These are phyloP conservation scores for Erysimum cheiri DNA, from an alignment of 441 rosid genomes.

Conservation along the genomic window DNA sequence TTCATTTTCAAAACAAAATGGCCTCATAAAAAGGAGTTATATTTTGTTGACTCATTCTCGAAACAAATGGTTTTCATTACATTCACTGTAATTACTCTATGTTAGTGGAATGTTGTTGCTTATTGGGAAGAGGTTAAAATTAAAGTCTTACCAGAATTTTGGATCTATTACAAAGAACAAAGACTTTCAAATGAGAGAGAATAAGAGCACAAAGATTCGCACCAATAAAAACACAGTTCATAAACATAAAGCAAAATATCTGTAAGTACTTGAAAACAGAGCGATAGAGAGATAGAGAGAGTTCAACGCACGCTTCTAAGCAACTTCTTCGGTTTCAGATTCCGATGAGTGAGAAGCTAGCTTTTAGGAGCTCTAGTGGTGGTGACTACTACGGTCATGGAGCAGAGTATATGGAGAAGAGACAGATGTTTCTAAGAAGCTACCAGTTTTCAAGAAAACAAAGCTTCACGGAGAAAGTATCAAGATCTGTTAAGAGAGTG, in stretches of 20 bases:
- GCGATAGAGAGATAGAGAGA: neutral
- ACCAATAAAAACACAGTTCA: conserved; percentile 20
- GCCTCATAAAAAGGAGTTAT: neutral
- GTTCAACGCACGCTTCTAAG: conserved; percentile 31
- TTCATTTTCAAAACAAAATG: conserved; percentile 8
- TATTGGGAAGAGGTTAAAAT: conserved; percentile 27
- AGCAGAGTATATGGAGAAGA: conserved; percentile 64
- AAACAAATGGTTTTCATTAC: conserved; percentile 18
- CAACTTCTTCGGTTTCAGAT: conserved; percentile 17
- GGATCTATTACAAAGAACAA: conserved; percentile 22
- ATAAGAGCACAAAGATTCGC: neutral
- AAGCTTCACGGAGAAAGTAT: conserved; percentile 54
- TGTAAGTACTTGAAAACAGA: neutral
- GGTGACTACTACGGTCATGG: conserved; percentile 16
- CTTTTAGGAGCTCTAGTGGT: conserved; percentile 21
- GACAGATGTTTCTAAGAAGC: conserved; percentile 80
- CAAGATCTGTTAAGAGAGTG: conserved; percentile 49
- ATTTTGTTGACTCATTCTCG: conserved; percentile 17
- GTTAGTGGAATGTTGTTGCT: conserved; percentile 23
- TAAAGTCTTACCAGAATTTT: conserved; percentile 21
- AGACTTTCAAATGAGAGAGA: conserved; percentile 19
- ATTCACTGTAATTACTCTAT: neutral
- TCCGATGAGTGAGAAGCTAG: conserved; percentile 36
- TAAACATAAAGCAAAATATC: neutral
- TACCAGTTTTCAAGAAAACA: conserved; percentile 77